phyloP scores from a whole-genome alignment of 768 basidiomycete species.

The Erythrobasidium yunnanense region DNA sequence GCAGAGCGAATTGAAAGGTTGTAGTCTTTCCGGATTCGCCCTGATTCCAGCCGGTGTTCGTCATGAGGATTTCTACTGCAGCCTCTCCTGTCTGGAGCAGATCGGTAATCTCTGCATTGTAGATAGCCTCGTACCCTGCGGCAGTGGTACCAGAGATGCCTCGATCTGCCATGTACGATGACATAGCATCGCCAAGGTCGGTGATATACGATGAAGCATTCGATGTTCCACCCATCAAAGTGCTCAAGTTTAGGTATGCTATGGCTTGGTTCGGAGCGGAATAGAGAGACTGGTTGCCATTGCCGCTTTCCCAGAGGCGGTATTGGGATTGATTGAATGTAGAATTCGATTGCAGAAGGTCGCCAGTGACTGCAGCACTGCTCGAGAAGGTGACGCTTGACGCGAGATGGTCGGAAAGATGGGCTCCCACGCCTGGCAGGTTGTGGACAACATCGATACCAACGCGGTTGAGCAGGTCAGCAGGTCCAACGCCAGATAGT shows the following conservation, averaged over 20 bases:
- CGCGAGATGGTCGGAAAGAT: slow-evolving; percentile 44
- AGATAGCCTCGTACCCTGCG: slow-evolving; percentile 37
- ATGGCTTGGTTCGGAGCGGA: slow-evolving; percentile 58
- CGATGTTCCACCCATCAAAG: slow-evolving; percentile 43
- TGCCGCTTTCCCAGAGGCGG: slow-evolving; percentile 29
- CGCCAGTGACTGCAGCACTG: slow-evolving; percentile 28
- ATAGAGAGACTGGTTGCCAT: slow-evolving; percentile 30
- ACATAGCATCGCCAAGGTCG: slow-evolving; percentile 26
- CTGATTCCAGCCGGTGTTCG: slow-evolving; percentile 44
- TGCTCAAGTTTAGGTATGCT: slow-evolving; percentile 43
- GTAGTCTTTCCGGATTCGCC: slow-evolving; percentile 45
- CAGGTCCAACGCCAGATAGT: slow-evolving; percentile 47
- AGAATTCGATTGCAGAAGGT: slow-evolving; percentile 28
- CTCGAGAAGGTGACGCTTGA: slow-evolving; percentile 31
- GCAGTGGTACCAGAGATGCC: slow-evolving; percentile 30
- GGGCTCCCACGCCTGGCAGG: slow-evolving; percentile 46
- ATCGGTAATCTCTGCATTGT: slow-evolving; percentile 32
- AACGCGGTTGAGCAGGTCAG: slow-evolving; percentile 37
- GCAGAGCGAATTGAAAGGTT: slow-evolving; percentile 56
- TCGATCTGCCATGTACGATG: slow-evolving; percentile 45
- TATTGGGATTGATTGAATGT: slow-evolving; percentile 32
- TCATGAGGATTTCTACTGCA: slow-evolving; percentile 52
- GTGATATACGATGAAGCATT: background rate
- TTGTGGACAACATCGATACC: slow-evolving; percentile 42
- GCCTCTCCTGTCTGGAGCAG: slow-evolving; percentile 42